Base-by-base conservation (phyloP, 2,329 filamentous ascomycete species). In the Fusarium multiceps region DNA sequence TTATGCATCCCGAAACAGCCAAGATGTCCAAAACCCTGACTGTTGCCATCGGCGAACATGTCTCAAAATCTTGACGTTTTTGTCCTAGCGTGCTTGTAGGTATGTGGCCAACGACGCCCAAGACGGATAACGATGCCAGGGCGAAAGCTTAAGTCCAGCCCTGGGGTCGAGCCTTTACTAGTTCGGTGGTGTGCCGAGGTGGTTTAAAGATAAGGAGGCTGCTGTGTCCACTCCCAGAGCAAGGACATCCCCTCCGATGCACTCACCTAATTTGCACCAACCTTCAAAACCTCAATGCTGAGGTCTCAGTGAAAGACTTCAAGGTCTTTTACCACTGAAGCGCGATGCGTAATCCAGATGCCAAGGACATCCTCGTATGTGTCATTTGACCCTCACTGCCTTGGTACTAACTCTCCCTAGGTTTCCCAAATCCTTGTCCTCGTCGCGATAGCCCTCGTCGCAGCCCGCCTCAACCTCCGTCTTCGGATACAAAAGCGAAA, bases 391-490 rank as follows among this genome's bases (percentile, higher is more conserved):
- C 7, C 3, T 7, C 32, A 7, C 13, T 5, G 8, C 4, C 4
- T 7, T 3, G 11, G 14, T 18, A 12, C 21, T 55, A 6, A 41
- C n/a, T 20, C 1, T 25, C 0, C 2, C 3, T 7, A 72, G 70
- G 11, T 43, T 4, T 63, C 67, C 13, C 47, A 68, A 20, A 56
- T 66, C 21, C 32, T 61, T 13, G 57, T 73, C 11, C n/a, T 72
- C 0, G 4, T 72, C n/a, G 70, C 70, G 0, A 49, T 61, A 0
- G 46, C n/a, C 9, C 67, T 72, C 14, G 59, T 72, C 13, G 27
- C 41, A 10, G 70, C 70, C 2, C 67, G 70, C 3, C 45, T 73
- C 0, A 69, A 73, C 8, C 64, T 74, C 0, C 69, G 71, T 3
- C 49, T 74, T 0, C 47, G 47, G 8, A 53, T 74, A 0, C 71